These are phyloP conservation scores for Saturnispora saitoi DNA, from an alignment of 805 yeast species.

Conservation along the genomic window DNA sequence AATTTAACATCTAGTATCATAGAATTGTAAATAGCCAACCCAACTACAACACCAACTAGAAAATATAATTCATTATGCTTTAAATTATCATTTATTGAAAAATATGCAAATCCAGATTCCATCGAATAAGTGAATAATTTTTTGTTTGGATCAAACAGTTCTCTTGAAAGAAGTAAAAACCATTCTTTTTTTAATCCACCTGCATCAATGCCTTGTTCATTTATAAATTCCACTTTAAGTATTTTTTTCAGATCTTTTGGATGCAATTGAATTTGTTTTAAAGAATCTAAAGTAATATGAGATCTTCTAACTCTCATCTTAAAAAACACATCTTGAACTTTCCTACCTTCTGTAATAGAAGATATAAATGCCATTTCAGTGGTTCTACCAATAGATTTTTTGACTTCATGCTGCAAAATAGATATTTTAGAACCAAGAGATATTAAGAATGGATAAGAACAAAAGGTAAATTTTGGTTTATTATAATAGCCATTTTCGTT, in stretches of 20 bases:
- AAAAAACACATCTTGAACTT: constrained; percentile 59
- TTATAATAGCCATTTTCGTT: constrained; percentile 16
- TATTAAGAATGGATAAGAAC: constrained; percentile 76
- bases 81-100: constrained; percentile 38
- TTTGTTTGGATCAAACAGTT: constrained; percentile 57
- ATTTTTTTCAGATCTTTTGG: constrained; percentile 61
- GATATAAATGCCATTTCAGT: constrained; percentile 83
- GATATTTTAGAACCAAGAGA: constrained; percentile 77
- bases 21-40: constrained; percentile 86
- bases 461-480: constrained; percentile 43
- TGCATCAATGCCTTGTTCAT: constrained; percentile 91
- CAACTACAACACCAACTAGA: constrained; percentile 78
- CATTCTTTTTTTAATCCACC: constrained; percentile 94
- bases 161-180: constrained; percentile 69
- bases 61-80: constrained; percentile 51
- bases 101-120: constrained; percentile 73
- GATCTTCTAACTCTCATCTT: constrained; percentile 61
- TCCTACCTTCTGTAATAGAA: constrained; percentile 40
- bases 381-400: constrained; percentile 70
- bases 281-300: constrained; percentile 64
- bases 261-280: constrained; percentile 49
- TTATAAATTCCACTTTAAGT: constrained; percentile 67
- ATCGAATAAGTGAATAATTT: constrained; percentile 61
- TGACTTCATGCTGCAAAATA: constrained; percentile 74
- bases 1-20: constrained; percentile 73